Base-by-base conservation (phyloP, 2,329 filamentous ascomycete genomes). In the Helminthosporium solani region DNA sequence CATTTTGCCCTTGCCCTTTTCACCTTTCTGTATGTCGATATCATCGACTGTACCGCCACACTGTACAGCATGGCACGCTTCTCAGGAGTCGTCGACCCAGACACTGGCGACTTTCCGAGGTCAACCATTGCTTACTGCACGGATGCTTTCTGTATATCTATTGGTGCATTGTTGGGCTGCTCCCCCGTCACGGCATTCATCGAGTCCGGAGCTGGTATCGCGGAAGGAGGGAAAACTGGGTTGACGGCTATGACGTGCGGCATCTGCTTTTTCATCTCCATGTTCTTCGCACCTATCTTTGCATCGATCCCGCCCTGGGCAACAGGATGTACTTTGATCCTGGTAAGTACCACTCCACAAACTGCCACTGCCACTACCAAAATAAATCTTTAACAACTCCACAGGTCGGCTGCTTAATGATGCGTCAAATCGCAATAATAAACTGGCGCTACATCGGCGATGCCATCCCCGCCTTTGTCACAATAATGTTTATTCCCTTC, bases 251-350 rank as follows among this genome's bases (percentile, higher is more conserved):
- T 92, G 68, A 78, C 81, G 4, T 86, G 88, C 0, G 90, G 90
- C 3, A 43, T 92, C 38, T 92, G 88, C 73, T 95, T 95, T 75
- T 86, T 95, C 74, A 80, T 95, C 60, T 85, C 87, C 35, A 81
- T 95, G 56, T 95, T 95, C 77, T 95, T 95, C 64, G 88, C 90
- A 0, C 90, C 90, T 0, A 92, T 95, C 42, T 95, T 95, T 63
- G 89, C 90, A 5, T 92, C 87, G 0, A 94, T 95, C 43, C 90
- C 90, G 3, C 85, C 89, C 0, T 95, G 88, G 88, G 90, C 90
- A 2, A 95, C 89, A 0, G 90, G 90, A 40, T 90, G 86, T 66
- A 90, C 90, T 12, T 78, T 95, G 25, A 79, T 95, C 52, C 81
- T 95, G 31, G 88, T 95, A 57, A 57, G 64, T 49, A 15, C 5